A percentile compares a stretch with the other conserved stretches of the same genome.
These are phyloP conservation scores for Phaeoacremonium minimum DNA, from an alignment of 2,329 filamentous ascomycete genomes.

Conservation along the genomic window DNA sequence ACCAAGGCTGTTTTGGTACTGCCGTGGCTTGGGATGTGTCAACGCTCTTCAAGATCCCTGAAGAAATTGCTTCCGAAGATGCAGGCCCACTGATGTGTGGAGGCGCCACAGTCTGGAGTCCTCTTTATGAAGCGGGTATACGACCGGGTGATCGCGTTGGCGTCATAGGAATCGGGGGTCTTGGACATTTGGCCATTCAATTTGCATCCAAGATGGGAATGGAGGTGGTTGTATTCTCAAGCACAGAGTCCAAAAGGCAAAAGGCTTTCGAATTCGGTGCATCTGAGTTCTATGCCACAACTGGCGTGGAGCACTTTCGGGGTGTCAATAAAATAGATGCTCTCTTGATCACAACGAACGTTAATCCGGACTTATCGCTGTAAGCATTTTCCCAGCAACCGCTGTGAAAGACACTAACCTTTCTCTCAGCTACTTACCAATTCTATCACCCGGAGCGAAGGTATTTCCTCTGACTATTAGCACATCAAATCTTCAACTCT, in stretches of 20 bases:
- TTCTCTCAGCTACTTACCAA: slow-evolving; percentile 7
- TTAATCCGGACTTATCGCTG: slow-evolving; percentile 4
- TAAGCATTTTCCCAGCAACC: slow-evolving; percentile 3
- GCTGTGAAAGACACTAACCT: background rate
- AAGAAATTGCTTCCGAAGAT: slow-evolving; percentile 39
- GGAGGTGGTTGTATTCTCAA: slow-evolving; percentile 59
- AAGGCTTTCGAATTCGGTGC: slow-evolving; percentile 34
- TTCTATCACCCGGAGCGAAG: slow-evolving; percentile 6
- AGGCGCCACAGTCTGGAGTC: slow-evolving; percentile 38
- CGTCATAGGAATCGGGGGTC: slow-evolving; percentile 6
- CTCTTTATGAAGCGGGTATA: slow-evolving; percentile 2
- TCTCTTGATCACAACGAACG: slow-evolving; percentile 13
- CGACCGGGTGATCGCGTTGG: slow-evolving; percentile 4
- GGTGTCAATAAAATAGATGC: slow-evolving; percentile 7
- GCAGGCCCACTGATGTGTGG: slow-evolving; percentile 60
- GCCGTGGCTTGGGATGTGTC: slow-evolving; percentile 42
- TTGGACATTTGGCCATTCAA: slow-evolving; percentile 6
- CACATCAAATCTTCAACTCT: slow-evolving; percentile 5
- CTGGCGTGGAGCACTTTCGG: slow-evolving; percentile 7
- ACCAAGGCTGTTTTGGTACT: slow-evolving; percentile 42
- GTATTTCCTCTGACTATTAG: slow-evolving; percentile 9
- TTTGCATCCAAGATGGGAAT: slow-evolving; percentile 63
- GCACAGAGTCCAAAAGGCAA: slow-evolving; percentile 55
- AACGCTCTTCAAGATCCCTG: slow-evolving; percentile 51
- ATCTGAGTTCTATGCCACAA: slow-evolving; percentile 26